Percentiles rank a stretch among this genome's conserved stretches.
These are phyloP conservation scores for Penicillium atrosanguineum DNA, from an alignment of 495 filamentous ascomycete species.

Conservation along the genomic window DNA sequence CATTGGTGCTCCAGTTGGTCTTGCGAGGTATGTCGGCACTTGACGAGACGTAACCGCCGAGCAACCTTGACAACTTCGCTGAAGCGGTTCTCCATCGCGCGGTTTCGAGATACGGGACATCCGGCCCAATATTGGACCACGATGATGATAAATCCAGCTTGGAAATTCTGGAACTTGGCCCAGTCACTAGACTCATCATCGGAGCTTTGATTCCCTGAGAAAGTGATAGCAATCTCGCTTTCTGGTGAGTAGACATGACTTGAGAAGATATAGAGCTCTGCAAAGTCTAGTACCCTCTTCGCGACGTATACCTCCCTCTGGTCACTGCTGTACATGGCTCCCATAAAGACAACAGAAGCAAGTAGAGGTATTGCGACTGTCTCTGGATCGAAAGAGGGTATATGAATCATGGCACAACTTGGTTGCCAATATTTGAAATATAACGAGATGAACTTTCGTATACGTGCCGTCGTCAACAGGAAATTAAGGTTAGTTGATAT, in stretches of 20 bases:
- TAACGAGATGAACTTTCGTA: slow-evolving; percentile 38
- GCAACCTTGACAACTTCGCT: slow-evolving; percentile 42
- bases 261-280: slow-evolving; percentile 46
- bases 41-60: slow-evolving; percentile 37
- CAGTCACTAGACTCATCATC: slow-evolving; percentile 32
- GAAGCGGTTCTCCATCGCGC: slow-evolving; percentile 47
- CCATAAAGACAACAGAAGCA: slow-evolving; percentile 41
- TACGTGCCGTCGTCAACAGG: slow-evolving; percentile 40
- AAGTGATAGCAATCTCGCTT: slow-evolving; percentile 34
- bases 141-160: slow-evolving; percentile 43
- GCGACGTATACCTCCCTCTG: slow-evolving; percentile 36
- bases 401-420: slow-evolving; percentile 42
- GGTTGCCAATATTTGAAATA: slow-evolving; percentile 50
- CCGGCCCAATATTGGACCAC: slow-evolving; percentile 50
- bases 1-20: slow-evolving; percentile 35
- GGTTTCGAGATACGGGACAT: slow-evolving; percentile 34
- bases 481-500: slow-evolving; percentile 38
- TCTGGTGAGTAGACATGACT: slow-evolving; percentile 42
- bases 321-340: slow-evolving; percentile 47
- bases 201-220: slow-evolving; percentile 19
- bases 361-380: slow-evolving; percentile 36
- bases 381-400: slow-evolving; percentile 39
- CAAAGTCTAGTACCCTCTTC: slow-evolving; percentile 45
- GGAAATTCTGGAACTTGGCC: slow-evolving; percentile 43
- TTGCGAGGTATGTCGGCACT: slow-evolving; percentile 29